Evolutionary conservation across 805 yeast species (phyloP), one percentile per base, ranked within the genome.

Genomic region (Lipomyces orientalis): DNA sequence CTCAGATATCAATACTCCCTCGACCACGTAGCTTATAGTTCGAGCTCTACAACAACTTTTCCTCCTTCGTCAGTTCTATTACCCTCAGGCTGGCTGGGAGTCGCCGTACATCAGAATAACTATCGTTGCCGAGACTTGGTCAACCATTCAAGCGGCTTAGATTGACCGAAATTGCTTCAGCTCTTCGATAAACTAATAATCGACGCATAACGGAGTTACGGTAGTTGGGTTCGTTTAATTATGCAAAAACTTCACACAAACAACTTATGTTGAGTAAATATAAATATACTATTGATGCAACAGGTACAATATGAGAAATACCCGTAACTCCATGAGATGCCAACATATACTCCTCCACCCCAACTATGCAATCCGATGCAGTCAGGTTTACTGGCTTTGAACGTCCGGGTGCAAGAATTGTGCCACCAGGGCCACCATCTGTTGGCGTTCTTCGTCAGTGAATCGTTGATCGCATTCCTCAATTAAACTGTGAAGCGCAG

Each of bases 401-500:
- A 10, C 16, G 12, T 52, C 55, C 25, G 64, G 65, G 22, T 90
- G 91, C 75, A 87, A 85, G 64, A 84, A 80, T 52, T 82, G 82
- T n/a, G 79, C 74, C 22, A 91, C 82, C 61, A 87, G 82, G 4
- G 80, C 84, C 37, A 94, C 70, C 1, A 94, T 84, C 2, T 81
- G 80, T 58, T 87, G 85, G 60, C 90, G 83, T 67, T 88, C 83
- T 0, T 86, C 89, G 67, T 90, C 91, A n/a, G 81, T 79, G 73
- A 93, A 89, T 73, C 99, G 82, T 69, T 86, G 87, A 73, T 94
- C 99, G 78, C 97, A 94, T 76, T 95, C 98, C 76, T 94, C 99
- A 0, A 94, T 87, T 35, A 94, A 80, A 0, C 95, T 84, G 76
- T 87, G 92, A 61, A 94, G 81, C 49, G 86, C 88, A 12, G 93